Conservation (phyloP, 2,329 filamentous ascomycete species). For the Fusarium phyllophilum region DNA sequence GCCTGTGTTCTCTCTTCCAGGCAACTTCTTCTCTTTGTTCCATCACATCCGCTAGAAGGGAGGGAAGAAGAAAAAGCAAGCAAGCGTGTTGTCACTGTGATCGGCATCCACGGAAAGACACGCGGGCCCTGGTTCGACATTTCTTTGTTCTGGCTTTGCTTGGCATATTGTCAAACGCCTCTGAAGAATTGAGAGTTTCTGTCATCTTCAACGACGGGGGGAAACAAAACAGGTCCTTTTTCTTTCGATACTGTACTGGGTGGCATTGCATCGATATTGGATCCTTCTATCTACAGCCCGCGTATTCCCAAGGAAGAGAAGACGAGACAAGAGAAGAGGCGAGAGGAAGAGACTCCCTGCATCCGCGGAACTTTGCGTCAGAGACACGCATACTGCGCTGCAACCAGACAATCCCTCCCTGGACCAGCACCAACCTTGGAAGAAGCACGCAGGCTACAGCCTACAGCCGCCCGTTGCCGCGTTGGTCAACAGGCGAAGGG, state of each 20-base stretch:
- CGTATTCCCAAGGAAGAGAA: not conserved
- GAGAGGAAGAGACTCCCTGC: not conserved
- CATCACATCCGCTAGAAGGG: not conserved
- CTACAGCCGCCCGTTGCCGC: constrained; percentile 25
- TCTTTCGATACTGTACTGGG: not conserved
- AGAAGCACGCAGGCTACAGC: not conserved
- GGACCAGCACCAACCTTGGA: not conserved
- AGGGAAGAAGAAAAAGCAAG: not conserved
- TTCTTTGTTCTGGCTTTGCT: constrained; percentile 19
- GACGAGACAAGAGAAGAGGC: not conserved
- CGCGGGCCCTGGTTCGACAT: not conserved
- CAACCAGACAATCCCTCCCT: constrained; percentile 21
- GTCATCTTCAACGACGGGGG: constrained; percentile 1
- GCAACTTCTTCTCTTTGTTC: not conserved
- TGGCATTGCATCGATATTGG: not conserved
- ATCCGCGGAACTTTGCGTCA: not conserved
- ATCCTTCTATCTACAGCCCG: not conserved
- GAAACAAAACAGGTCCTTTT: not conserved
- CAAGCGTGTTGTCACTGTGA: not conserved
- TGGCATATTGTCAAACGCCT: constrained; percentile 2
- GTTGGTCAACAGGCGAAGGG: constrained; percentile 13
- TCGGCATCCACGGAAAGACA: not conserved
- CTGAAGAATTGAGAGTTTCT: constrained; percentile 9
- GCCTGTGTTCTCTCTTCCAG: not conserved
- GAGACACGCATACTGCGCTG: constrained; percentile 11